Percentiles rank a stretch among this genome's conserved stretches.
These are phyloP conservation scores for Rhododendron kiyosumense DNA, from an alignment of 148 eudicot genomes.

Conservation along the genomic window DNA sequence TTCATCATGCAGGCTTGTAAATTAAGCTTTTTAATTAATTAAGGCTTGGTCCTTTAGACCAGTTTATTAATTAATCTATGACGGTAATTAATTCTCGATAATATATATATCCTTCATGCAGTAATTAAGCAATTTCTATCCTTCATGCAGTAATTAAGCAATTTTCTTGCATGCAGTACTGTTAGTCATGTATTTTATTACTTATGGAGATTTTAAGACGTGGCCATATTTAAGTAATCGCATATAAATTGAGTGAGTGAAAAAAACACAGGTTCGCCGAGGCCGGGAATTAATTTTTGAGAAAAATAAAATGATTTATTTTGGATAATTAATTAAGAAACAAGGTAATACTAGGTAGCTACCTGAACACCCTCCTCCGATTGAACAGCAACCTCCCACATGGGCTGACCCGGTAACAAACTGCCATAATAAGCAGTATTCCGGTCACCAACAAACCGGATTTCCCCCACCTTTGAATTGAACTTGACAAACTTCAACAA, in stretches of 20 bases:
- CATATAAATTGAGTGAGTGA: background rate
- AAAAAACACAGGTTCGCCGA: background rate
- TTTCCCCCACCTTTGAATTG: slow-evolving; percentile 80
- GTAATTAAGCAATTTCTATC: background rate
- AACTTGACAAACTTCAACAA: slow-evolving; percentile 61
- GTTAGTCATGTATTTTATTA: background rate
- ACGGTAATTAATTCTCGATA: background rate
- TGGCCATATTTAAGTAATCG: background rate
- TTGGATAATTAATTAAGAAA: background rate
- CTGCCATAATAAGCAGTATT: slow-evolving; percentile 20
- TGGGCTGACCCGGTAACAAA: slow-evolving; percentile 46
- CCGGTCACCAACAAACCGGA: slow-evolving; percentile 43
- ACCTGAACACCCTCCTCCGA: slow-evolving; percentile 49
- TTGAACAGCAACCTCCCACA: slow-evolving; percentile 74
- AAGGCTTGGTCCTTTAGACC: background rate
- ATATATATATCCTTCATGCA: background rate
- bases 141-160: background rate
- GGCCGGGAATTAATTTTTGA: background rate
- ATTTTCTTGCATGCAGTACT: background rate
- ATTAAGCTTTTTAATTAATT: no score
- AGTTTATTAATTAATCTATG: no score
- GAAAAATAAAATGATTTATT: background rate
- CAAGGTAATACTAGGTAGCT: background rate
- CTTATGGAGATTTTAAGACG: background rate
- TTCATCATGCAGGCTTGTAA: background rate